phyloP scores from a whole-genome alignment of 306 rosid genomes.

The Luffa acutangula region DNA sequence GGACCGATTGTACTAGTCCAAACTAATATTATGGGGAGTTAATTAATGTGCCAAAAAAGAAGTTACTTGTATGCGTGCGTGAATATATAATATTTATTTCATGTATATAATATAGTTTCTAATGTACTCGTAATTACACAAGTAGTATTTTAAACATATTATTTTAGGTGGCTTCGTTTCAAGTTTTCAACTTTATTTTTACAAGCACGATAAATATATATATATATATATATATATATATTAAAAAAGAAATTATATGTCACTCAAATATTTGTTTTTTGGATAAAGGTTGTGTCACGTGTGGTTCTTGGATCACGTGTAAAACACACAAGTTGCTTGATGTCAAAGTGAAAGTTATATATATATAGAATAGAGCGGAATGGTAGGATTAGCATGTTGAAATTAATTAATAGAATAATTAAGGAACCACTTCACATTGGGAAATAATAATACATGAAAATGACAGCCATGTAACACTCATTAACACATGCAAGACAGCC shows the following conservation, averaged over 20 bases:
- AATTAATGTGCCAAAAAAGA: background rate
- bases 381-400: background rate
- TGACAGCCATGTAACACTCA: background rate
- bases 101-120: background rate
- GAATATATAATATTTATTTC: background rate
- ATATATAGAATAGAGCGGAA: background rate
- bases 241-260: background rate
- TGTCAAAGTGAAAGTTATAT: background rate
- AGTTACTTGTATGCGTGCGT: background rate
- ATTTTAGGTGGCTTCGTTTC: background rate
- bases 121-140: background rate
- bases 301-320: slow-evolving; percentile 13
- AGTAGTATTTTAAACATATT: background rate
- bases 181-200: background rate
- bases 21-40: no score
- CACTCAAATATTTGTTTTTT: background rate
- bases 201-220: background rate
- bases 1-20: background rate
- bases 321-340: background rate
- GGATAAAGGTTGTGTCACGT: background rate
- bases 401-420: slow-evolving; percentile 1
- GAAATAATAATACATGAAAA: background rate
- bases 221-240: no score
- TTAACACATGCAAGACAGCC: background rate
- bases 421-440: background rate